Evolutionary conservation across 1,284 basidiomycete species (phyloP).

Genomic region (Fistulinella cinereoalba): DNA sequence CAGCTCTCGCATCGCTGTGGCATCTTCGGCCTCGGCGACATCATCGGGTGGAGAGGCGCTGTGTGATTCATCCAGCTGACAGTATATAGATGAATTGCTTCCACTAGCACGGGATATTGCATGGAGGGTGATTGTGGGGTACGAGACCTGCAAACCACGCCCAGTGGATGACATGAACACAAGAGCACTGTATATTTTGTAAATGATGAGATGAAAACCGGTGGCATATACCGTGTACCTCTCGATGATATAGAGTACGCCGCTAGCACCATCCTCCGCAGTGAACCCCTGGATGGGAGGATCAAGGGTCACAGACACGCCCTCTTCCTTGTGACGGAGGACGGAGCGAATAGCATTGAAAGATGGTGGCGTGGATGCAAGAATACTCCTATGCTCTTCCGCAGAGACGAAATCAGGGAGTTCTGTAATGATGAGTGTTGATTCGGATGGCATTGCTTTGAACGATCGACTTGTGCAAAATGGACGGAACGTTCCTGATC

Average conservation of each 20-base stretch:
- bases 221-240: conserved; percentile 47
- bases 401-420: conserved; percentile 60
- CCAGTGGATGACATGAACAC: conserved; percentile 71
- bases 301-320: conserved; percentile 65
- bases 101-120: conserved; percentile 71
- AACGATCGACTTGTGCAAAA: too few relatives aligned
- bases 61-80: conserved; percentile 75
- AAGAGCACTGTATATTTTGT: conserved; percentile 54
- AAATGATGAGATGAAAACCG: conserved; percentile 22
- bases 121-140: conserved; percentile 84
- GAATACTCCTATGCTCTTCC: conserved; percentile 65
- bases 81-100: conserved; percentile 73
- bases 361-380: conserved; percentile 74
- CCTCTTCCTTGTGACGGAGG: conserved; percentile 67
- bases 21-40: conserved; percentile 33
- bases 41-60: conserved; percentile 29
- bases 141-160: conserved; percentile 75
- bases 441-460: conserved; percentile 7
- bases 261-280: conserved; percentile 48
- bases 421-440: conserved; percentile 38
- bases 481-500: too few relatives aligned
- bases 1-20: conserved; percentile 70
- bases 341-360: conserved; percentile 82
- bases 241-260: conserved; percentile 78
- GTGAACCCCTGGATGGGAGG: conserved; percentile 61